A percentile compares a stretch with the other conserved stretches of the same genome.
These are phyloP conservation scores for Grosmannia clavigera DNA, from an alignment of 2,329 filamentous ascomycete genomes.

Conservation along the genomic window DNA sequence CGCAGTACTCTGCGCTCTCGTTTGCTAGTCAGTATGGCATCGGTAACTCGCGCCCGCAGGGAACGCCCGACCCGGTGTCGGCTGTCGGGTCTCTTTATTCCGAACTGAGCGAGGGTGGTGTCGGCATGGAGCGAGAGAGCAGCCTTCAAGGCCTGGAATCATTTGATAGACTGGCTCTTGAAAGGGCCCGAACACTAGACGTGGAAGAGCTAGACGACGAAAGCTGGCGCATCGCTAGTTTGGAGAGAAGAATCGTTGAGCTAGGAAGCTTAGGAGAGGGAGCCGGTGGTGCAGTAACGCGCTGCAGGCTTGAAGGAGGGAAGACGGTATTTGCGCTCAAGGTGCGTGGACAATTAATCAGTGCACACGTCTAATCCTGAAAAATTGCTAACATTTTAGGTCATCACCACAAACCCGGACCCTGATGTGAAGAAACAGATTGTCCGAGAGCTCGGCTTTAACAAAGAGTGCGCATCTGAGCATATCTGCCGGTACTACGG, in stretches of 20 bases:
- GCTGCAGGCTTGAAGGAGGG: conserved; percentile 76
- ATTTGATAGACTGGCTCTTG: conserved; percentile 68
- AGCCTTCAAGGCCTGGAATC: conserved; percentile 67
- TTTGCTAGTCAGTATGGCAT: conserved; percentile 65
- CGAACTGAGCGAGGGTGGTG: conserved; percentile 62
- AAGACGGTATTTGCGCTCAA: conserved; percentile 95
- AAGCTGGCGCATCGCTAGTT: conserved; percentile 85
- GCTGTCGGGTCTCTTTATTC: conserved; percentile 79
- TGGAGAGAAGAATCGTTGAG: conserved; percentile 78
- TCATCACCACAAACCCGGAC: conserved; percentile 96
- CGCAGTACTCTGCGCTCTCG: conserved; percentile 70
- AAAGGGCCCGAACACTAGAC: conserved; percentile 73
- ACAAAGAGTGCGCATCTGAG: conserved; percentile 90
- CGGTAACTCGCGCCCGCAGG: conserved; percentile 48
- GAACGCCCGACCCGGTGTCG: conserved; percentile 74
- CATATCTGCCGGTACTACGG: conserved; percentile 98
- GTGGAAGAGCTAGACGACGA: conserved; percentile 93
- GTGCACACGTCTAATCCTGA: background rate
- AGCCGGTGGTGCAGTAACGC: conserved; percentile 88
- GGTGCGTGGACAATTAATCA: conserved; percentile 38
- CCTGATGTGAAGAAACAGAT: conserved; percentile 98
- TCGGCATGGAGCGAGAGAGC: conserved; percentile 69
- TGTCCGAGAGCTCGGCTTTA: conserved; percentile 89
- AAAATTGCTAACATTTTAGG: conserved; percentile 33
- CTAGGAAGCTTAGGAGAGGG: conserved; percentile 86